Evolutionary conservation across 2,329 filamentous ascomycete species (phyloP).

Genomic region (Ceratocystis cacaofunesta): DNA sequence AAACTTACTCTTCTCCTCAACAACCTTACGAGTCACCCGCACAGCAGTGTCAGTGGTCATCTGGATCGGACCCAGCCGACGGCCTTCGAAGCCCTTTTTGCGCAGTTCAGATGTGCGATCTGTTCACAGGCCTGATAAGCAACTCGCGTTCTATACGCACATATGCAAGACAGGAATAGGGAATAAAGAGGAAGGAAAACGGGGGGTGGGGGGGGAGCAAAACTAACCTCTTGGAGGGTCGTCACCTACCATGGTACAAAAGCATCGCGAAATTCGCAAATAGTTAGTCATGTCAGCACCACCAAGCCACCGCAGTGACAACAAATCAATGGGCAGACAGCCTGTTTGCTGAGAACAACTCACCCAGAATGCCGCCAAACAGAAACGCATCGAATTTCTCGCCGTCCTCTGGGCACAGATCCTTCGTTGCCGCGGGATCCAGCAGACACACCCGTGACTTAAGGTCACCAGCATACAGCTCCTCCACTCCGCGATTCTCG

Average conservation of each 20-base stretch:
- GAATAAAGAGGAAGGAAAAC: too few species aligned
- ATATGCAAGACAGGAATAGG: too few species aligned
- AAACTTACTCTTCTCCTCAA: constrained; percentile 59
- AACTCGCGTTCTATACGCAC: neutral
- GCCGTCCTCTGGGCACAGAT: constrained; percentile 71
- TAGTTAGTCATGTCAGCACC: constrained; percentile 1
- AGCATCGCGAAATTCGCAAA: neutral
- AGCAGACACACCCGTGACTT: constrained; percentile 74
- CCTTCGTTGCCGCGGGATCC: constrained; percentile 68
- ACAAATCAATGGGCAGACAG: neutral
- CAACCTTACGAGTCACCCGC: constrained; percentile 76
- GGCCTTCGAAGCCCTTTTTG: constrained; percentile 79
- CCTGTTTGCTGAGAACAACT: constrained; percentile 20
- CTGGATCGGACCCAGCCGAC: constrained; percentile 78
- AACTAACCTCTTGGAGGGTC: constrained; percentile 70
- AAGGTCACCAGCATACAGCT: constrained; percentile 51
- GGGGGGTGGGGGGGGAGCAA: neutral
- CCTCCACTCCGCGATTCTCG: constrained; percentile 66
- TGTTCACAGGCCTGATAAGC: constrained; percentile 24
- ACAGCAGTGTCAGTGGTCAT: constrained; percentile 99
- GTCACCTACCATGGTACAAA: constrained; percentile 46
- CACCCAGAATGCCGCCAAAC: constrained; percentile 91
- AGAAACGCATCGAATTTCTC: constrained; percentile 77
- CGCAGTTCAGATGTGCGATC: constrained; percentile 92
- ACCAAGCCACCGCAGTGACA: neutral